phyloP scores from a whole-genome alignment of 495 filamentous ascomycete species.

The Penicillium herquei region DNA sequence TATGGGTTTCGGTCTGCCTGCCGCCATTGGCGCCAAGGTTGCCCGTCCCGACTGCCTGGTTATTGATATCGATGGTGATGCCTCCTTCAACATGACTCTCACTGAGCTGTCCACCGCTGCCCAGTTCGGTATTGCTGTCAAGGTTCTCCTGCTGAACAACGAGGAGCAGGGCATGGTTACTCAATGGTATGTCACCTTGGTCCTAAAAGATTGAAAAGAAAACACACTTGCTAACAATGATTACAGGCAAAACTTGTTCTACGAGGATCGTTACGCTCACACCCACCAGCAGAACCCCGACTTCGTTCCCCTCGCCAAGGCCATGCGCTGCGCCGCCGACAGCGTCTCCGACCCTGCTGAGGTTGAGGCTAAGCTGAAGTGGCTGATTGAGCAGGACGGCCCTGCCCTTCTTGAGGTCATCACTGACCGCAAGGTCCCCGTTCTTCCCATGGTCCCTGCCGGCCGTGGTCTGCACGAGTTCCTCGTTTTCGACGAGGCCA shows the following conservation, averaged over 20 bases:
- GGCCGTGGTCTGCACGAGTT: slow-evolving; percentile 91
- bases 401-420: slow-evolving; percentile 67
- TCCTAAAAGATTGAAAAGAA: background rate
- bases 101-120: slow-evolving; percentile 86
- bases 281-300: slow-evolving; percentile 90
- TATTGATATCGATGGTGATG: slow-evolving; percentile 93
- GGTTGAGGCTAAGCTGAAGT: slow-evolving; percentile 74
- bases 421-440: slow-evolving; percentile 88
- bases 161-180: slow-evolving; percentile 96
- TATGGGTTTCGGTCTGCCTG: slow-evolving; percentile 92
- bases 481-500: slow-evolving; percentile 80
- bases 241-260: slow-evolving; percentile 76
- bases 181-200: slow-evolving; percentile 55
- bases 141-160: slow-evolving; percentile 91
- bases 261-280: slow-evolving; percentile 87
- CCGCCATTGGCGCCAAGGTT: slow-evolving; percentile 92
- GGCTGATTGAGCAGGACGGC: slow-evolving; percentile 81
- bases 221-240: background rate
- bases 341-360: slow-evolving; percentile 66
- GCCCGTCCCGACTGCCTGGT: slow-evolving; percentile 83
- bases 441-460: slow-evolving; percentile 92
- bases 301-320: slow-evolving; percentile 79
- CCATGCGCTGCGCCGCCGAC: slow-evolving; percentile 75
- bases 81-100: slow-evolving; percentile 93
- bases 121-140: slow-evolving; percentile 91